Base-by-base conservation (phyloP, 202 grass and related monocot genomes). In the Schoenoplectus tabernaemontani region DNA sequence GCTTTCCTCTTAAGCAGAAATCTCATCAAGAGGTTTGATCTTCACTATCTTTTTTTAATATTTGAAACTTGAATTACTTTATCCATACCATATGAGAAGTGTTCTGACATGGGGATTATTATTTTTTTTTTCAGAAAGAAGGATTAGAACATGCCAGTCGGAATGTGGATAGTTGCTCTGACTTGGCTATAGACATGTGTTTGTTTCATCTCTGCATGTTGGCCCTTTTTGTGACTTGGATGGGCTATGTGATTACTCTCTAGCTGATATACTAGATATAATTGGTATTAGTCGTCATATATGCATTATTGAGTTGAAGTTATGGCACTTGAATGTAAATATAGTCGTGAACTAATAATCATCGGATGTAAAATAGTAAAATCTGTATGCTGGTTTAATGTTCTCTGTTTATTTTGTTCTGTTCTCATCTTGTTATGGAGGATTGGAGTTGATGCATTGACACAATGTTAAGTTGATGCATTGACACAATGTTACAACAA, bases 1-100 rank as follows among this genome's bases (percentile, higher is more conserved):
- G 90, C 58, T 77, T 97, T 79, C 81, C 83, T 80, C 30, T 91
- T 68, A 93, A 93, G 78, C 84, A 77, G 36, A 86, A 84, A 59
- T 84, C 71, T 79, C 39, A 84, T 68, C 3, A 82, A 78, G 53
- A 89, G 93, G 93, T 93, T 91, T 80, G 83, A 44, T 38, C 82
- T 73, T 16, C 78, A 77, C 76, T 41, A 28, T 74, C n/a, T 59
- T 41, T 81, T 71, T 71, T 12, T 83, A 22, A 16, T 36, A 43
- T 74, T 67, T 5, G 24, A 44, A 38, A 33, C 12, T 75, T 7
- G 23, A 28, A 42, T 38, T 50, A 60, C 4, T 54, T 39, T 37
- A 59, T 39, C 47, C 10, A 12, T 70, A 44, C 37, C 17, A 75
- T n/a, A n/a, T n/a, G 39, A 42, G 5, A 12, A 6, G 12, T 28